Evolutionary conservation across 139 green algal species (phyloP), one percentile per base, ranked within the genome.

Genomic region (Mesotaenium endlicherianum): DNA sequence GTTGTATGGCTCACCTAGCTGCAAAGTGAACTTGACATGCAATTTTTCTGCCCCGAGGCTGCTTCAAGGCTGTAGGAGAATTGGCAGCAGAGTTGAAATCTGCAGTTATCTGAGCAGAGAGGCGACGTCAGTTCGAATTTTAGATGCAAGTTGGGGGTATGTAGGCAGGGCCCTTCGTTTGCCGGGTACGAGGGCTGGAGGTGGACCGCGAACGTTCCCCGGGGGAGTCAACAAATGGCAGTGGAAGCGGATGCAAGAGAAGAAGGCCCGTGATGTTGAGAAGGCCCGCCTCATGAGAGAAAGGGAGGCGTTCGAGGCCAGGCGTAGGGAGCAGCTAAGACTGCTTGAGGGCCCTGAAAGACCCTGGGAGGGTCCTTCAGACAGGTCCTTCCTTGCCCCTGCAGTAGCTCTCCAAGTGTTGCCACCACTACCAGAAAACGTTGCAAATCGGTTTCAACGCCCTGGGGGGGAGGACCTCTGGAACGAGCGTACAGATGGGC

Each of bases 161-260:
- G n/a, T n/a, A n/a, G n/a, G n/a, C n/a, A n/a, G n/a, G n/a, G n/a
- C n/a, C n/a, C n/a, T n/a, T n/a, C n/a, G n/a, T n/a, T n/a, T n/a
- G n/a, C n/a, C n/a, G n/a, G n/a, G n/a, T n/a, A n/a, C n/a, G n/a
- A n/a, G 71, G 36, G 60, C n/a, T 34, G 78, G 78, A 83, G 78
- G 78, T 43, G 78, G 78, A 20, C 78, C 78, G 38, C 49, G 78
- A 34, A 85, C 78, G 45, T 85, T 85, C 40, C 78, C 78, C 43
- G 78, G 78, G 36, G 78, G 78, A 38, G 78, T 85, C 11, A 85
- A 59, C 0, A 85, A 85, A 8, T 85, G 78, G 78, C 78, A 85
- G 78, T 85, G 78, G 78, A 85, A 85, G 60, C 64, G 78, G 20
- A 85, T 85, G 78, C 78, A 85, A 31, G 40, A 78, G 42, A 85